Evolutionary conservation across 495 filamentous ascomycete species (phyloP).

Genomic region (Tetracladium marchalianum): DNA sequence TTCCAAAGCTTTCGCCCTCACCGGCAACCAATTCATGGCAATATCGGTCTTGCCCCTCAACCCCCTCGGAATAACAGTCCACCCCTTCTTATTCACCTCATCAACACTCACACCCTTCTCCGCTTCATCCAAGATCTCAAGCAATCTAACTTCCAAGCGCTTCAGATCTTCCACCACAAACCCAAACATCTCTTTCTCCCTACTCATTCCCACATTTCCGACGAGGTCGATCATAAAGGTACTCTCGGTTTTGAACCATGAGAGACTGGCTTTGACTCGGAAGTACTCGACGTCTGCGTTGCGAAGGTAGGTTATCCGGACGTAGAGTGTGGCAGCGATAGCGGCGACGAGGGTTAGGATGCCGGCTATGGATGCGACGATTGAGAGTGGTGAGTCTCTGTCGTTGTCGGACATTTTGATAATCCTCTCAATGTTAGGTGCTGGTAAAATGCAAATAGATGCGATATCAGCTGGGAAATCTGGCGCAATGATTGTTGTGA

Average conservation of each 20-base stretch:
- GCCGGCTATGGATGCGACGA: constrained; percentile 25
- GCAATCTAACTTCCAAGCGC: constrained; percentile 24
- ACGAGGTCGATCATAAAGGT: constrained; percentile 25
- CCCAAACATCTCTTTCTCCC: constrained; percentile 24
- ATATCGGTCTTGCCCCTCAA: constrained; percentile 18
- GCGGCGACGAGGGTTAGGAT: constrained; percentile 30
- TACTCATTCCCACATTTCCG: constrained; percentile 2
- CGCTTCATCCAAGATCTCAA: constrained; percentile 24
- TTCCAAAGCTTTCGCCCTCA: constrained; percentile 29
- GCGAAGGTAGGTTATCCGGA: constrained; percentile 24
- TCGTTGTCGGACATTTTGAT: background rate
- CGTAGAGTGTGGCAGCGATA: constrained; percentile 23
- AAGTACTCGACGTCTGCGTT: constrained; percentile 28
- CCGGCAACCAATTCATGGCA: constrained; percentile 25
- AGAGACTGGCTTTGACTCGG: constrained; percentile 25
- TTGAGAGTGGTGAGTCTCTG: constrained; percentile 21
- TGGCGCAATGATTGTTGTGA: no score
- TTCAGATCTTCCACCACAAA: constrained; percentile 27
- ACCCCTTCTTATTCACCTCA: constrained; percentile 9
- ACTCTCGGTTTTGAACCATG: constrained; percentile 30
- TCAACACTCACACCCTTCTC: constrained; percentile 12
- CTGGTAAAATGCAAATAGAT: no score
- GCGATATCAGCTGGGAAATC: no score
- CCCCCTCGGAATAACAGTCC: constrained; percentile 23
- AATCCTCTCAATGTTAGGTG: no score